A percentile compares a stretch with the other conserved stretches of the same genome.
phyloP scores from a whole-genome alignment of 2,329 filamentous ascomycete genomes.

The Diplodia intermedia region DNA sequence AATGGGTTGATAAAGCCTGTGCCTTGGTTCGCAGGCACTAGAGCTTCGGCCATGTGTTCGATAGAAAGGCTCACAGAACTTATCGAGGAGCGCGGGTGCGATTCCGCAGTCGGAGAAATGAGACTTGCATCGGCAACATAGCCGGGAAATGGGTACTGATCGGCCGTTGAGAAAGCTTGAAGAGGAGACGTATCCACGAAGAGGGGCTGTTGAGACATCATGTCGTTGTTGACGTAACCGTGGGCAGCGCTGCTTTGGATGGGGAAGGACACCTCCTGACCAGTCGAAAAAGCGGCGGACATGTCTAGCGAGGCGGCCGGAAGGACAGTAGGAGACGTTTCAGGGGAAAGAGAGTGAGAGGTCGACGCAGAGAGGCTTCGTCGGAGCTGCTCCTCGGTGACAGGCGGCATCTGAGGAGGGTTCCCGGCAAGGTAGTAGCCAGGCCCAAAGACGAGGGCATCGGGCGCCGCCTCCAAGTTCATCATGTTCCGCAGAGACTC shows the following conservation, averaged over 20 bases:
- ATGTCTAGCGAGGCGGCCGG: constrained; percentile 17
- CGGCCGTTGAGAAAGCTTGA: constrained; percentile 5
- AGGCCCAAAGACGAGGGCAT: constrained; percentile 25
- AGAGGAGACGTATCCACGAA: constrained; percentile 30
- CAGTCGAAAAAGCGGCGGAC: constrained; percentile 9
- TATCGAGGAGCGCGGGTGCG: constrained; percentile 19
- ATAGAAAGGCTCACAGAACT: constrained; percentile 15
- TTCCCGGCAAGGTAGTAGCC: constrained; percentile 20
- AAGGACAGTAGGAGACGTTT: constrained; percentile 20
- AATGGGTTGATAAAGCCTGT: constrained; percentile 21
- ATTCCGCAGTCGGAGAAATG: constrained; percentile 14
- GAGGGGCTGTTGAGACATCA: constrained; percentile 21
- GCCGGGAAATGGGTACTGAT: constrained; percentile 18
- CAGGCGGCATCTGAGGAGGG: neutral
- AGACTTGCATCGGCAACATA: constrained; percentile 13
- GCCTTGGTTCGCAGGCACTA: constrained; percentile 14
- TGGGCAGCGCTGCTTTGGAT: constrained; percentile 4
- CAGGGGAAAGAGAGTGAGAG: constrained; percentile 25
- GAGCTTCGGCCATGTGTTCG: constrained; percentile 13
- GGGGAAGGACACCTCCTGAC: constrained; percentile 25
- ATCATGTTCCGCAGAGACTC: constrained; percentile 18
- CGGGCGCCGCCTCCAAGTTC: constrained; percentile 29
- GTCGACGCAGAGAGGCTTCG: constrained; percentile 29
- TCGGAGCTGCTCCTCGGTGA: constrained; percentile 29
- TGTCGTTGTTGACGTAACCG: constrained; percentile 8